Percentiles rank a stretch among this genome's conserved stretches.
phyloP scores from a whole-genome alignment of 2,329 filamentous ascomycete species.

The Trichoderma afroharzianum region DNA sequence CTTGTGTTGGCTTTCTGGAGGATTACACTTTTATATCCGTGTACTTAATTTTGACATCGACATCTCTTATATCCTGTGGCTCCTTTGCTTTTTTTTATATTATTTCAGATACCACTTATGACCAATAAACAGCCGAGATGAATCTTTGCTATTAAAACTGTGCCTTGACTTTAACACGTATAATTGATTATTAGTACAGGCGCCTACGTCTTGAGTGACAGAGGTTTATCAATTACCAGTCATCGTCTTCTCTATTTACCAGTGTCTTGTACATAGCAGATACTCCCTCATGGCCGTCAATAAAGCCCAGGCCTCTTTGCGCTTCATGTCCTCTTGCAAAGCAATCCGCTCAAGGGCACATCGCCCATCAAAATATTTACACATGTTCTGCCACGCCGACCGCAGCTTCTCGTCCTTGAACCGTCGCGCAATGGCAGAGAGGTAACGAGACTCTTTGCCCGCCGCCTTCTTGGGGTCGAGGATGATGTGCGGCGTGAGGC shows the following conservation, averaged over 20 bases:
- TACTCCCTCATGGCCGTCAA: conserved; percentile 64
- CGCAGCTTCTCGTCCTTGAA: conserved; percentile 56
- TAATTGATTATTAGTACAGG: background rate
- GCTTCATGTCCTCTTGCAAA: conserved; percentile 79
- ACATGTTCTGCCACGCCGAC: conserved; percentile 67
- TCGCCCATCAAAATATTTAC: conserved; percentile 84
- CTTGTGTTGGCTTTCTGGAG: background rate
- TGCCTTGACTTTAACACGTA: background rate
- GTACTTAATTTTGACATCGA: conserved; percentile 14
- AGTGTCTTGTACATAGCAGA: conserved; percentile 65
- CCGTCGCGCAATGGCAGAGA: conserved; percentile 55
- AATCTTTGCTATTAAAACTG: background rate
- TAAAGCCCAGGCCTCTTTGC: conserved; percentile 72
- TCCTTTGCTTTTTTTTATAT: background rate
- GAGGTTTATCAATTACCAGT: background rate
- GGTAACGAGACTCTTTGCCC: conserved; percentile 70
- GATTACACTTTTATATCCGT: background rate
- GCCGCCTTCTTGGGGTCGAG: conserved; percentile 75
- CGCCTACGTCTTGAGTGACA: background rate
- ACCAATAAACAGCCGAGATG: conserved; percentile 15
- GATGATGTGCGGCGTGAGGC: conserved; percentile 63
- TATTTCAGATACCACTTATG: conserved; percentile 18
- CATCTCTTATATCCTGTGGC: background rate
- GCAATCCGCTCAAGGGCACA: conserved; percentile 83
- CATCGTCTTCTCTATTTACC: conserved; percentile 43